These are phyloP conservation scores for Nicotiana knightiana DNA, from an alignment of 257 asterid genomes.

Conservation along the genomic window DNA sequence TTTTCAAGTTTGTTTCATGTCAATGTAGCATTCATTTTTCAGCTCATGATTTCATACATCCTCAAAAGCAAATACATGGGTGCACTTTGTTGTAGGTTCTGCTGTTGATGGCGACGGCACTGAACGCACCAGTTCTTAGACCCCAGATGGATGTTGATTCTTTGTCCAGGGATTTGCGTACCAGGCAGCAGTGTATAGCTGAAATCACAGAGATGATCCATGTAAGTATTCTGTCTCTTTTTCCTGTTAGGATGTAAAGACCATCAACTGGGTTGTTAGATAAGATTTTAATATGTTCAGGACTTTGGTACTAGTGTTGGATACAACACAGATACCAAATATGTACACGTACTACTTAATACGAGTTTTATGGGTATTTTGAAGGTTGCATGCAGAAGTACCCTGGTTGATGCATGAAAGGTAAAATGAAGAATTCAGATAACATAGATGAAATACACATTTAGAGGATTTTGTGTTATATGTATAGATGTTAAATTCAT, in stretches of 20 bases:
- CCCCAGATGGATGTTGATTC: slow-evolving; percentile 37
- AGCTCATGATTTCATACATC: neutral
- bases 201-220: slow-evolving; percentile 99
- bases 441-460: neutral
- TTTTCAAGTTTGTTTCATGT: neutral
- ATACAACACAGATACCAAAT: neutral
- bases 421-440: neutral
- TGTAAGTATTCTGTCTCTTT: slow-evolving; percentile 36
- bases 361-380: neutral
- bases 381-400: neutral
- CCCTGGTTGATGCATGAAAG: neutral
- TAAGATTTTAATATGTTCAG: neutral
- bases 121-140: slow-evolving; percentile 48
- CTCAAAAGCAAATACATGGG: neutral
- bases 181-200: slow-evolving; percentile 83
- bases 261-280: slow-evolving; percentile 1
- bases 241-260: neutral
- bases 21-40: neutral
- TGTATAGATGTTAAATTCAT: neutral
- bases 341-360: neutral
- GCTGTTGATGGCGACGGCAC: slow-evolving; percentile 95
- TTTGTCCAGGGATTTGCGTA: slow-evolving; percentile 56
- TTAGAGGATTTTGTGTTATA: neutral
- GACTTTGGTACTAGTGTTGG: neutral
- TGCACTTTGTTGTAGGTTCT: slow-evolving; percentile 53